Base-by-base conservation (phyloP, 2,329 filamentous ascomycete genomes). In the Fusarium graminum region DNA sequence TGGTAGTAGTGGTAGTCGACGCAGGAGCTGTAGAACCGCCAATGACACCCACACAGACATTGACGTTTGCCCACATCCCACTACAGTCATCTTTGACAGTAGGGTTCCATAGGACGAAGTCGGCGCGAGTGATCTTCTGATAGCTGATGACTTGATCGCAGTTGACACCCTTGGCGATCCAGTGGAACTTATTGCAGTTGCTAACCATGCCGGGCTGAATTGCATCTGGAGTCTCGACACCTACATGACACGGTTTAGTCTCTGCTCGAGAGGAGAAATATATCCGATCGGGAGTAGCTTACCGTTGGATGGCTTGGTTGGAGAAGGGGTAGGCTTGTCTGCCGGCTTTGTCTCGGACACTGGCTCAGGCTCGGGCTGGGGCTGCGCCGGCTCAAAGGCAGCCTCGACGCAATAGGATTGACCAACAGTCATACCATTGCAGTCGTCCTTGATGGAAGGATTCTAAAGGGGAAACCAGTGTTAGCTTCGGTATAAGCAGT, bases 1-100 rank as follows among this genome's bases (percentile, higher is more conserved):
- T 43, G 12, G 49, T 52, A 1, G 39, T 41, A 4, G 39, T 41
- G 9, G 39, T 41, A 11, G 39, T 26, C 13, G 39, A n/a, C n/a
- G n/a, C 16, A 11, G 39, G 39, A 8, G 39, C 39, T 43, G 49
- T 9, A 14, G 43, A 22, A 14, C 45, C 45, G 4, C 45, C 45
- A 16, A 47, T 47, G 7, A 47, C 32, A 12, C 45, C 45, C 12
- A 54, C 26, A 9, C 42, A 45, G 42, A 54, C 45, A 6, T 54
- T 14, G 2, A 46, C 41, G 6, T 47, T 38, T 12, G 42, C 52
- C 52, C 52, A 54, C 14, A 45, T 39, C 4, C 52, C 42, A 3
- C 25, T n/a, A 11, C 45, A 47, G n/a, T 47, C 30, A 8, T 16
- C 11, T 1, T 17, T 6, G 12, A 39, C 45, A 17, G 29, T 32